These are phyloP conservation scores for Fusarium hostae DNA, from an alignment of 2,329 filamentous ascomycete genomes.

Conservation along the genomic window DNA sequence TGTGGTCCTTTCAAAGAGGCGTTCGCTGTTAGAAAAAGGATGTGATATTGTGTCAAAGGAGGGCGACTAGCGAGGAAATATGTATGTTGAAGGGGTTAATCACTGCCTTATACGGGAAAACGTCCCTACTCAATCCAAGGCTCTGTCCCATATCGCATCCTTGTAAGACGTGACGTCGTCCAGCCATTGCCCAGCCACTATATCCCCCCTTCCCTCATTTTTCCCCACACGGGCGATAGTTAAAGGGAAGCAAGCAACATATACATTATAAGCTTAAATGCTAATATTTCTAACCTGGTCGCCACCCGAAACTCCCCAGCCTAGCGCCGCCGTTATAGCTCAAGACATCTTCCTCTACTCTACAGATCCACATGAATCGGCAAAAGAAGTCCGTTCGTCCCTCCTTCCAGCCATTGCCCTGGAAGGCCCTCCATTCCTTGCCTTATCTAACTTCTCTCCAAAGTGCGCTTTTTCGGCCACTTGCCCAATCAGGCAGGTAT, in stretches of 20 bases:
- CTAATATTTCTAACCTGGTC: neutral
- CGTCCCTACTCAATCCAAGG: neutral
- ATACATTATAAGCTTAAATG: neutral
- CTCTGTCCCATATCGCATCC: neutral
- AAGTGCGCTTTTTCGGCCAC: neutral
- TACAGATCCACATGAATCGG: fast-evolving
- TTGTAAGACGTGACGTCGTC: neutral
- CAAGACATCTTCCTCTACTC: neutral
- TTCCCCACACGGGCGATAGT: neutral
- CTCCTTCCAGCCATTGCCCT: fast-evolving
- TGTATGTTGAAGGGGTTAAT: neutral
- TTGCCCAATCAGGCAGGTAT: neutral
- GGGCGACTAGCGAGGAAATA: neutral
- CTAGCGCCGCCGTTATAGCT: neutral
- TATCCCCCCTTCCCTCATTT: fast-evolving
- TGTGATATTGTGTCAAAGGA: fast-evolving
- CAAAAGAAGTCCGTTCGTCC: fast-evolving
- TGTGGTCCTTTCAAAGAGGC: neutral
- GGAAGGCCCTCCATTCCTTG: fast-evolving
- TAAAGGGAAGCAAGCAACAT: neutral
- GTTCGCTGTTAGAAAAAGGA: neutral
- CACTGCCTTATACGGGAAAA: constrained; percentile 3
- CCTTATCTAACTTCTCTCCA: neutral
- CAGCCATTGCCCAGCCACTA: neutral
- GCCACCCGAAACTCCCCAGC: neutral